phyloP scores from a whole-genome alignment of 139 green algal species.

The Tetradesmus obliquus region DNA sequence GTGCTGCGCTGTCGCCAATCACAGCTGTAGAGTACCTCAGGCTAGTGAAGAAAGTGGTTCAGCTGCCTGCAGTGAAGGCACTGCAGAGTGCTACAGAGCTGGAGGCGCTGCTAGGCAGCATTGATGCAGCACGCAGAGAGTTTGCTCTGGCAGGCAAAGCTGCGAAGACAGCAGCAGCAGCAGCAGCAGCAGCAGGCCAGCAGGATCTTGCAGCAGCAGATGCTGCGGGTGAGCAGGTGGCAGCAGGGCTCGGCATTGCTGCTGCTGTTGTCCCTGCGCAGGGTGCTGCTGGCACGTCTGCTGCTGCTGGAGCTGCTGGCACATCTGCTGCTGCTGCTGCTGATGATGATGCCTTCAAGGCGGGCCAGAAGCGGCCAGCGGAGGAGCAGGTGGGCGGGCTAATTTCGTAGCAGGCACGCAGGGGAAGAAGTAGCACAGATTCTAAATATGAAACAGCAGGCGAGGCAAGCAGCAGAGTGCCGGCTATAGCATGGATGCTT shows the following conservation, averaged over 20 bases:
- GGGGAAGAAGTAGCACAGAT: too few relatives aligned
- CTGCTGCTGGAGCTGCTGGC: not conserved
- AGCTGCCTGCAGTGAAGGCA: not conserved
- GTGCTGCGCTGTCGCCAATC: not conserved
- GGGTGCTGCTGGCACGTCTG: not conserved
- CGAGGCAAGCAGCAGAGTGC: too few relatives aligned
- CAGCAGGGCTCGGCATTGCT: not conserved
- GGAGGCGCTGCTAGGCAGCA: not conserved
- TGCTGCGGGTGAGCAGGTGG: too few relatives aligned
- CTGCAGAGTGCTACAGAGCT: not conserved
- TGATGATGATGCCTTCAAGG: not conserved
- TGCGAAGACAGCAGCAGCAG: not conserved
- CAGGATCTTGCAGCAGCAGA: not conserved
- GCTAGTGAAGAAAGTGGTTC: not conserved
- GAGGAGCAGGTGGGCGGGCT: not conserved
- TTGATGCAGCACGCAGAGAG: not conserved
- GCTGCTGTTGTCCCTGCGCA: not conserved
- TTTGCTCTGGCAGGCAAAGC: not conserved
- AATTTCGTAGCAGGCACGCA: too few relatives aligned
- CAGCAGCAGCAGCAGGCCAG: not conserved
- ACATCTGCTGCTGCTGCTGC: not conserved
- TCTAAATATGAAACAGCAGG: too few relatives aligned
- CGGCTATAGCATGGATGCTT: too few relatives aligned
- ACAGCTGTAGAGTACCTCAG: not conserved
- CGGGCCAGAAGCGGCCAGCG: not conserved